Base-by-base conservation (phyloP, 129 eudicot species). In the Pseudognaphalium luteoalbum region DNA sequence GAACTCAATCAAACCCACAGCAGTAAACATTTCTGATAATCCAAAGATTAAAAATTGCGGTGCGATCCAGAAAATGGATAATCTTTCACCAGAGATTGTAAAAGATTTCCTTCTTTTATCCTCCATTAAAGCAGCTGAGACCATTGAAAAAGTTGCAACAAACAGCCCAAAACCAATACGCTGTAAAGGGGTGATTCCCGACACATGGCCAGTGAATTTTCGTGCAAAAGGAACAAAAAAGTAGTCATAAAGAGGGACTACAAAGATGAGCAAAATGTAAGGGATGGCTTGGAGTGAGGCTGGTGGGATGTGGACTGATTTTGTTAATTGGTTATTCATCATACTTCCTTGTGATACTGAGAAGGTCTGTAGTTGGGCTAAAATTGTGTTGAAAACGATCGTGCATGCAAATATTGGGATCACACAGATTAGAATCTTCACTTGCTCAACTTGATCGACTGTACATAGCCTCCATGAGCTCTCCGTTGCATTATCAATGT, bases 231-330 rank as follows among this genome's bases (percentile, higher is more conserved):
- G 97, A 54, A 91, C 90, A 21, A 90, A 89, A 57, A 89, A 77
- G 5, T 83, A 75, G 73, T 91, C 97, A 42, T 95, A 95, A 11
- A 89, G 78, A 35, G 99, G 99, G 85, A 95, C 97, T 74, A 89
- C 12, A 57, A 89, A 72, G 80, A 95, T 86, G 37, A 95, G 86
- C 47, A 95, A 66, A 4, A 95, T 78, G 88, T 91, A 95, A 60
- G 99, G 99, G 74, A 95, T 95, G 80, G 97, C 81, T 81, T 95
- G 99, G 28, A 95, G 94, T 4, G 99, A 95, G 17, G 99, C 99
- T 19, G 99, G 96, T 11, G 99, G 99, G 51, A 95, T 84, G 70
- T 78, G 88, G 85, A 95, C 83, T 16, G 86, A 80, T 41, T 80
- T 77, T 9, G 91, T 86, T 59, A 95, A 74, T 33, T 76, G 21